Conservation (phyloP, 2,329 filamentous ascomycete genomes). For the Ceratocystiopsis minuta region DNA sequence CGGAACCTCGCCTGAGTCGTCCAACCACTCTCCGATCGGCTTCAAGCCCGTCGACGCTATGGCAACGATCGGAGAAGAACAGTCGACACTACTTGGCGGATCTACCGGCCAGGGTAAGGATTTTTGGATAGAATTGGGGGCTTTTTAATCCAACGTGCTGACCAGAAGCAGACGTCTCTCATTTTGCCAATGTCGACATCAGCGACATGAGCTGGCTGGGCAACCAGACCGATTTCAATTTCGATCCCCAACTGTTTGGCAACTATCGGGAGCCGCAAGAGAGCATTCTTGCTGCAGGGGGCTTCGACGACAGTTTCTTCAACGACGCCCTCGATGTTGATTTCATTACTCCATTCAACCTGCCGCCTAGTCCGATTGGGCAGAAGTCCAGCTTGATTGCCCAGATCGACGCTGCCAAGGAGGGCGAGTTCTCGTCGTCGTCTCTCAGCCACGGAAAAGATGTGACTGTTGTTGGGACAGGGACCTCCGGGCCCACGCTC, state of each 20-base stretch:
- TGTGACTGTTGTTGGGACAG: conserved; percentile 14
- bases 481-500: conserved; percentile 31
- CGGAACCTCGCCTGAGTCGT: conserved; percentile 62
- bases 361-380: conserved; percentile 26
- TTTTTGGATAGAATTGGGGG: no score
- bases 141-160: no score
- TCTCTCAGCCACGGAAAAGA: conserved; percentile 33
- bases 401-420: conserved; percentile 59
- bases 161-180: conserved; percentile 5
- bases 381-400: conserved; percentile 54
- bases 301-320: conserved; percentile 52
- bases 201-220: conserved; percentile 55
- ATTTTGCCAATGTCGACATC: conserved; percentile 26
- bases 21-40: conserved; percentile 50
- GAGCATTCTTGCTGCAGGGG: conserved; percentile 49
- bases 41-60: conserved; percentile 45
- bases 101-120: no score
- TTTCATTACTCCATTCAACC: conserved; percentile 67
- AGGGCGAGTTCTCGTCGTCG: conserved; percentile 29
- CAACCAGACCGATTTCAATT: conserved; percentile 66
- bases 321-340: conserved; percentile 69
- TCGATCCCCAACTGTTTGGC: conserved; percentile 81
- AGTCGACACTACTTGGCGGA: conserved; percentile 27
- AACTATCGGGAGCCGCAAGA: conserved; percentile 85
- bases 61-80: conserved; percentile 49